A percentile compares a stretch with the other conserved stretches of the same genome.
Conservation (phyloP, 192 early-diverging fungal species). For the Chytriomyces hyalinus region DNA sequence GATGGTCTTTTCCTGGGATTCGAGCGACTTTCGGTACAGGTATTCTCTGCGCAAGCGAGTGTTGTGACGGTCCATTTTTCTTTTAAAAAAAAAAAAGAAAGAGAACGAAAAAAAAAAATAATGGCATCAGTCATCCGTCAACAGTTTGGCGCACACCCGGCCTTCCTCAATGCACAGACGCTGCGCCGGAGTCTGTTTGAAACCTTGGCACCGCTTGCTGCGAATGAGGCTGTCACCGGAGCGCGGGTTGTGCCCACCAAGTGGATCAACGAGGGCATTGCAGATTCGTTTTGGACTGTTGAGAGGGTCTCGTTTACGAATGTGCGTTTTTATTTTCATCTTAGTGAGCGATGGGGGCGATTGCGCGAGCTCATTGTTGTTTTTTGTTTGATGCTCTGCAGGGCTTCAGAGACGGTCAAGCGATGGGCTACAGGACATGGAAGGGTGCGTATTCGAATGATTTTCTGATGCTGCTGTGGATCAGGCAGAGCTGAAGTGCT, state of each 20-base stretch:
- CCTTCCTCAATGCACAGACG: conserved; percentile 34
- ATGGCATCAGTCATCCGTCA: conserved; percentile 36
- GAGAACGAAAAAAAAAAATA: not conserved
- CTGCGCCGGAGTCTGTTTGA: conserved; percentile 30
- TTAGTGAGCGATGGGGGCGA: not conserved
- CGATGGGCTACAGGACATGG: conserved; percentile 15
- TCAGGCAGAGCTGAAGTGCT: not conserved
- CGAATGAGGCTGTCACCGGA: conserved; percentile 14
- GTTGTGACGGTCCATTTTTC: conserved; percentile 25
- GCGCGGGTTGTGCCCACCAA: conserved; percentile 24
- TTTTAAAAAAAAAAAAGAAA: conserved; percentile 12
- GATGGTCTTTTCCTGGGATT: conserved; percentile 88
- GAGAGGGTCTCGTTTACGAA: conserved; percentile 2
- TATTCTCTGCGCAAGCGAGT: conserved; percentile 91
- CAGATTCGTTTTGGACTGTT: conserved; percentile 19
- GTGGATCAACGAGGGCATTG: conserved; percentile 24
- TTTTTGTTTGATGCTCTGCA: not conserved
- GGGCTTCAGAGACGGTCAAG: conserved; percentile 19
- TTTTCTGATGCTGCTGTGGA: not conserved
- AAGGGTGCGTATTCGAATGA: not conserved
- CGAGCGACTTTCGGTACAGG: conserved; percentile 94
- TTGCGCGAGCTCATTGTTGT: not conserved
- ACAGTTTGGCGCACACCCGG: conserved; percentile 30
- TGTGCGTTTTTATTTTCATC: not conserved
- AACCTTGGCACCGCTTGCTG: conserved; percentile 16